These are phyloP conservation scores for Teunomyces stri DNA, from an alignment of 805 yeast species.

Conservation along the genomic window DNA sequence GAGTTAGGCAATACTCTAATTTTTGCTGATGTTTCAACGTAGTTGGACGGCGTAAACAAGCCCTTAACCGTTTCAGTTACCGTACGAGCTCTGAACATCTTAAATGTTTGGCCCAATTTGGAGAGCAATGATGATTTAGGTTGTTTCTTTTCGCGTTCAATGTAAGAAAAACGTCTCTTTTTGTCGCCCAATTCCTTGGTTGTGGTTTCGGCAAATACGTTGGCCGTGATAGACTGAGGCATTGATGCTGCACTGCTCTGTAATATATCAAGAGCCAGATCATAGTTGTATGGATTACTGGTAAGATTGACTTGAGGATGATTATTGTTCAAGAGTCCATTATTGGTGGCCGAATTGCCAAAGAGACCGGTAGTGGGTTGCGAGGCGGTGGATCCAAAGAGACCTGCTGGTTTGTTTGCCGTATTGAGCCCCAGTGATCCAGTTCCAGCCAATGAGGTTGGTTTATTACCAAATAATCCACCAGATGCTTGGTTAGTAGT, in stretches of 20 bases:
- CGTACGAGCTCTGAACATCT: slow-evolving; percentile 25
- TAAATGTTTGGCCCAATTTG: slow-evolving; percentile 35
- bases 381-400: slow-evolving; percentile 4
- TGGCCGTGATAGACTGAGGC: slow-evolving; percentile 35
- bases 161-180: slow-evolving; percentile 17
- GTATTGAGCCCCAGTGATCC: slow-evolving; percentile 20
- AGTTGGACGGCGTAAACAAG: slow-evolving; percentile 28
- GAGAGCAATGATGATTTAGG: slow-evolving; percentile 27
- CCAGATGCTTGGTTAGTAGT: not conserved
- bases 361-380: slow-evolving; percentile 11
- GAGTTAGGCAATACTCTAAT: slow-evolving; percentile 8
- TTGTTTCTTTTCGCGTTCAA: slow-evolving; percentile 10
- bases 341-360: slow-evolving; percentile 16
- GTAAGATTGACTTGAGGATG: slow-evolving; percentile 2
- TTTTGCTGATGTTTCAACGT: slow-evolving; percentile 10
- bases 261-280: slow-evolving; percentile 21
- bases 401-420: slow-evolving; percentile 9
- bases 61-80: slow-evolving; percentile 23
- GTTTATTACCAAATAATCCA: not conserved
- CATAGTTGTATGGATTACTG: slow-evolving; percentile 30
- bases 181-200: slow-evolving; percentile 11
- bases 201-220: slow-evolving; percentile 17
- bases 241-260: slow-evolving; percentile 18
- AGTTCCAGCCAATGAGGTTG: slow-evolving; percentile 9
- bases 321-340: slow-evolving; percentile 4